Base-by-base conservation (phyloP, 257 asterid species). In the Gentiana macrophylla region DNA sequence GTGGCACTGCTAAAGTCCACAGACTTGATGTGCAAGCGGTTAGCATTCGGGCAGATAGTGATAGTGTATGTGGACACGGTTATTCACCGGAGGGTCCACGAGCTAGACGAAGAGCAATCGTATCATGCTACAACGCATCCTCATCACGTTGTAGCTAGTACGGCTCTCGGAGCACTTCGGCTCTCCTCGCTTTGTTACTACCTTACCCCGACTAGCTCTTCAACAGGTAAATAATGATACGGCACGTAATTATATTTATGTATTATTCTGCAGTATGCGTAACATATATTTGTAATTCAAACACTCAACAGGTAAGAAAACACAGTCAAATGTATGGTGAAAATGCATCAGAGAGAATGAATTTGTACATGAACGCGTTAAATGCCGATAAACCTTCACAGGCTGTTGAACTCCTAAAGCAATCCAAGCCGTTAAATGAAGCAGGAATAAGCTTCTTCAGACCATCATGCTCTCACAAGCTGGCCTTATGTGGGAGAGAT, bases 401-500 rank as follows among this genome's bases (percentile, higher is more conserved):
- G 4, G 73, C 70, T 32, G 41, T 57, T 66, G 83, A 78, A 24
- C 64, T 82, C 32, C 48, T 70, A 12, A 58, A 72, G 3, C 80
- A 70, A 65, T 77, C 86, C 62, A 82, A 70, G 55, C 79, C 79
- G 61, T 60, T 80, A 51, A 64, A 82, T 37, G 80, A 69, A 44
- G 70, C 86, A 4, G 94, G 54, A 53, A 66, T 47, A 85, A 82
- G 73, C 84, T 85, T 56, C 64, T 82, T 37, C 65, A 73, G 5
- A 74, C 70, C 15, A 78, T 85, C 58, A 56, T n/a, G 62, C 68
- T 65, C 70, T 62, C 78, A 56, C 81, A 83, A 83, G 84, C 72
- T 8, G 90, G 85, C 3, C 12, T 83, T 64, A 35, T 57, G 50
- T 80, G 93, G 90, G 95, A 86, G 74, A 80, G 66, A 62, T 74